Evolutionary conservation across 768 basidiomycete genomes (phyloP).

Genomic region (Pleurotus eryngii): DNA sequence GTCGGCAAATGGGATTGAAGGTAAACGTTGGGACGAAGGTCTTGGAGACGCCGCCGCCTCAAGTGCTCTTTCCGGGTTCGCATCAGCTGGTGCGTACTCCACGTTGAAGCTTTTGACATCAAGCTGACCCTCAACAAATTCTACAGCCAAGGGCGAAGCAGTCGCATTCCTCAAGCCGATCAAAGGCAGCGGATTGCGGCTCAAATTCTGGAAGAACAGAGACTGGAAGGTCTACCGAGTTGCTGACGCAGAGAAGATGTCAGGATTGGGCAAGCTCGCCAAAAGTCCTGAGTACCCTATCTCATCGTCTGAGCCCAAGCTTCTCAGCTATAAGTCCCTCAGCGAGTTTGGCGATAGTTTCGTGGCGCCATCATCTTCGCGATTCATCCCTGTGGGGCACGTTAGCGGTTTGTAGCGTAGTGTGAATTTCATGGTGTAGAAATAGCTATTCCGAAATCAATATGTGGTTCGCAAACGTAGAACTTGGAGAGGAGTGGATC

Average conservation of each 20-base stretch:
- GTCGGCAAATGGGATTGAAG: constrained; percentile 5
- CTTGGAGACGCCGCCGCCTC: background rate
- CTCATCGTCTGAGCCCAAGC: background rate
- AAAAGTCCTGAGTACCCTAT: background rate
- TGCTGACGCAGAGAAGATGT: background rate
- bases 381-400: background rate
- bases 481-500: too few species aligned
- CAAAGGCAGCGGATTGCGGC: background rate
- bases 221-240: constrained; percentile 4
- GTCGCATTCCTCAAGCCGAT: background rate
- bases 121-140: background rate
- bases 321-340: background rate
- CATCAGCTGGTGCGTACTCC: background rate
- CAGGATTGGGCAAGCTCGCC: background rate
- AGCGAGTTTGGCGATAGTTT: background rate
- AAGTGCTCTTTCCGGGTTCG: constrained; percentile 1
- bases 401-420: background rate
- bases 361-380: background rate
- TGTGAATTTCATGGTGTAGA: background rate
- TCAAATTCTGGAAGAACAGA: constrained; percentile 7
- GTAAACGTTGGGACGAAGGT: constrained; percentile 1
- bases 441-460: too few species aligned
- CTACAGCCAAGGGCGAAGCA: background rate
- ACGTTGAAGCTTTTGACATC: background rate
- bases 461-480: too few species aligned